phyloP scores from a whole-genome alignment of 2,329 filamentous ascomycete species.

The Talaromyces funiculosus region DNA sequence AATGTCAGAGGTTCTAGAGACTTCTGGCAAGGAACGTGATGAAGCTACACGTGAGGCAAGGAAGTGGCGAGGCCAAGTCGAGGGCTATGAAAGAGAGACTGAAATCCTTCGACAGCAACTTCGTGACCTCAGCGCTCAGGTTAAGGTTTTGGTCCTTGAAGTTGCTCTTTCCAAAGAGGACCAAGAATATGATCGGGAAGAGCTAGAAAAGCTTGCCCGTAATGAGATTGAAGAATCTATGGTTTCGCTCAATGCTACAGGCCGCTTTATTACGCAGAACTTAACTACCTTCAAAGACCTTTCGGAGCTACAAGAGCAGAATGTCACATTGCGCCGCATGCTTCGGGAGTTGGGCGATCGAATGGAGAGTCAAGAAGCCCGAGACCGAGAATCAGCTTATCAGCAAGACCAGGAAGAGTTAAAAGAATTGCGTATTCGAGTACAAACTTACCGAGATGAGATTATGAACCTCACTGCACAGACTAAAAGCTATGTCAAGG shows the following conservation, averaged over 20 bases:
- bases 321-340: constrained; percentile 74
- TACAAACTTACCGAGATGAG: constrained; percentile 77
- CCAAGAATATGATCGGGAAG: constrained; percentile 69
- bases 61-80: constrained; percentile 69
- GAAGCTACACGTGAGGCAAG: constrained; percentile 69
- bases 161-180: constrained; percentile 69
- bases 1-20: constrained; percentile 77
- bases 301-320: constrained; percentile 78
- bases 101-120: constrained; percentile 80
- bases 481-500: constrained; percentile 87
- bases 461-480: constrained; percentile 74
- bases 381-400: constrained; percentile 51
- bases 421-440: constrained; percentile 64
- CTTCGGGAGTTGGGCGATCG: constrained; percentile 78
- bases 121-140: constrained; percentile 80
- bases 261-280: constrained; percentile 81
- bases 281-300: constrained; percentile 87
- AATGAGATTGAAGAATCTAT: constrained; percentile 69
- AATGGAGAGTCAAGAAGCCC: constrained; percentile 85
- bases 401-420: constrained; percentile 62
- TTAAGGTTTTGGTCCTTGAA: constrained; percentile 86
- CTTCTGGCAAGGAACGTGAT: constrained; percentile 75
- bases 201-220: constrained; percentile 70
- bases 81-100: constrained; percentile 57
- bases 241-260: constrained; percentile 74